These are phyloP conservation scores for Cytospora piceae DNA, from an alignment of 2,329 filamentous ascomycete genomes.

Conservation along the genomic window DNA sequence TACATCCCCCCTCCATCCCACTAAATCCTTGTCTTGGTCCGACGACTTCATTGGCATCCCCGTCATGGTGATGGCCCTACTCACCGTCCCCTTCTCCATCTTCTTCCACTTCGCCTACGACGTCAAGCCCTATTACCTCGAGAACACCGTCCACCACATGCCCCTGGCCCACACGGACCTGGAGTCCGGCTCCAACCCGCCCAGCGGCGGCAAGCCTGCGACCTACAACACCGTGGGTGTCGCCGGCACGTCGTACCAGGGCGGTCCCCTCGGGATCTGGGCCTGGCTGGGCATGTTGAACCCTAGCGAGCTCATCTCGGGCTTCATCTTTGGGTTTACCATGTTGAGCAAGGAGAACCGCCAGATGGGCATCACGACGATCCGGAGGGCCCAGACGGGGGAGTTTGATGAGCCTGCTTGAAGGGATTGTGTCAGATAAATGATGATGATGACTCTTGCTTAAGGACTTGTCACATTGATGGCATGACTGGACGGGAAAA, in stretches of 20 bases:
- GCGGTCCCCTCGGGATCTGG: conserved; percentile 33
- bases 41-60: conserved; percentile 38
- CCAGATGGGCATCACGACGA: conserved; percentile 17
- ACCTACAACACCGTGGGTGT: conserved; percentile 21
- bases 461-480: neutral
- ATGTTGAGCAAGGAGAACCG: conserved; percentile 28
- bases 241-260: conserved; percentile 33
- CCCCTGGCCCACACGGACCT: conserved; percentile 21
- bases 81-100: conserved; percentile 37
- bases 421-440: neutral
- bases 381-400: conserved; percentile 25
- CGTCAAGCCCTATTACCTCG: conserved; percentile 34
- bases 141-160: conserved; percentile 22
- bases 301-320: conserved; percentile 32
- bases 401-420: conserved; percentile 15
- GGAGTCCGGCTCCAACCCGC: conserved; percentile 1
- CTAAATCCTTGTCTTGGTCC: conserved; percentile 34
- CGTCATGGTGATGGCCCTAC: conserved; percentile 35
- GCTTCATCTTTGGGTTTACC: conserved; percentile 26
- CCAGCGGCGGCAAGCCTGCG: neutral
- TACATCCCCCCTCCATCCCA: conserved; percentile 32
- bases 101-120: conserved; percentile 37
- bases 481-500: neutral
- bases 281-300: conserved; percentile 33
- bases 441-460: neutral